Conservation (phyloP, 2,329 filamentous ascomycete genomes). For the Fusarium vanettenii region DNA sequence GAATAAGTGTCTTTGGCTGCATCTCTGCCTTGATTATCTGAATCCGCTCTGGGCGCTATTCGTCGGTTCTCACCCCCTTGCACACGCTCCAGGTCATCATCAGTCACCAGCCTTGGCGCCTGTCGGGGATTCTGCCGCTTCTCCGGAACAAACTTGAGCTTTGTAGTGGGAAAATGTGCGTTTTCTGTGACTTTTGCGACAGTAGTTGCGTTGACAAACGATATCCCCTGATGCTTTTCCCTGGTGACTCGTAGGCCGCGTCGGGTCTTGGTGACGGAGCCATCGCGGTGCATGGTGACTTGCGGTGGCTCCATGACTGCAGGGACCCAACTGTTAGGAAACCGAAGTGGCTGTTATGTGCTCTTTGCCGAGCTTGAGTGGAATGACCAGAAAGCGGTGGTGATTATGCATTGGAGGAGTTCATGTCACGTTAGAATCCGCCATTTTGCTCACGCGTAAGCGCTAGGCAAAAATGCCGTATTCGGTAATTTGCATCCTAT, state of each 20-base stretch:
- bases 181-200: neutral
- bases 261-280: neutral
- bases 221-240: conserved; percentile 9
- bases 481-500: neutral
- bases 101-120: neutral
- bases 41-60: neutral
- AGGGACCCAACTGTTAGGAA: neutral
- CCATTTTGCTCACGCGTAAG: neutral
- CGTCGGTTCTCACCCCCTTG: conserved; percentile 2
- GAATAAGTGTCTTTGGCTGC: neutral
- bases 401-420: neutral
- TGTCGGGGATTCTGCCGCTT: neutral
- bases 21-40: neutral
- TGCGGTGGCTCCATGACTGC: neutral
- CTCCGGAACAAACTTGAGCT: neutral
- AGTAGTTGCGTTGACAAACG: conserved; percentile 2
- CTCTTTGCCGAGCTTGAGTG: neutral
- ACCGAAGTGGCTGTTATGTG: neutral
- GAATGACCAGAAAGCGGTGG: neutral
- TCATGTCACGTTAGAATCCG: neutral
- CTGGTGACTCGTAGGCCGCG: neutral
- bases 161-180: neutral
- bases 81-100: neutral
- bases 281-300: neutral
- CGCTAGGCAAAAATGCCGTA: neutral